Conservation (phyloP, 225 moss, liverwort and hornwort genomes). For the Antitrichia curtipendula region DNA sequence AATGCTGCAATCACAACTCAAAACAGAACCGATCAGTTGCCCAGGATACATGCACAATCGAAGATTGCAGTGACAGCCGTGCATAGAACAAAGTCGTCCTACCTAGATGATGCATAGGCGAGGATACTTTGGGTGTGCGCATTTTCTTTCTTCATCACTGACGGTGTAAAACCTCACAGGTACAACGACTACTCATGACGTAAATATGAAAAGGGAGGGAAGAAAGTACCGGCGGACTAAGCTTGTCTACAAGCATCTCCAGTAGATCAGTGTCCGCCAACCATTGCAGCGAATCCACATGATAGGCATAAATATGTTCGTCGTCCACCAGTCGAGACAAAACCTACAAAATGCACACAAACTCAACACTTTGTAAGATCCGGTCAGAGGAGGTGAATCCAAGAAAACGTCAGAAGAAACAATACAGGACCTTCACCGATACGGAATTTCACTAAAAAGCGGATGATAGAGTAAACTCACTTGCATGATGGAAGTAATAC, state of each 20-base stretch:
- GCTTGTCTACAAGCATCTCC: slow-evolving; percentile 98
- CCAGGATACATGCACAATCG: neutral
- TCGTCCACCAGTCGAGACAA: slow-evolving; percentile 92
- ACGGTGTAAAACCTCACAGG: neutral
- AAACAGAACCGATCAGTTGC: neutral
- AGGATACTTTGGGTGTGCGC: neutral
- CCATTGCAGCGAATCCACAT: slow-evolving; percentile 90
- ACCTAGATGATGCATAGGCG: neutral
- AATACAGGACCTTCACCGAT: neutral
- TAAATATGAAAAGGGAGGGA: neutral
- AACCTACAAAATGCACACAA: slow-evolving; percentile 36
- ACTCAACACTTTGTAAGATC: neutral
- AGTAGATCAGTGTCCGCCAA: slow-evolving; percentile 92
- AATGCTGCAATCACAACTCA: slow-evolving; percentile 45
- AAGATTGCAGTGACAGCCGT: neutral
- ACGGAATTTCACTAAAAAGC: neutral
- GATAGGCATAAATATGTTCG: slow-evolving; percentile 88
- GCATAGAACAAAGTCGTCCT: neutral
- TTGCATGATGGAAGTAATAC: slow-evolving; percentile 96
- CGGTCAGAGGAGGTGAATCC: neutral
- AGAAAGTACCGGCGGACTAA: slow-evolving; percentile 69
- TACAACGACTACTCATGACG: neutral
- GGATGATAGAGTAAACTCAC: slow-evolving; percentile 12
- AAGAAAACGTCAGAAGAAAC: neutral
- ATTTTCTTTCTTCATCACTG: neutral